Evolutionary conservation across 352 stramenopile species (phyloP).

Genomic region (Phytophthora cajani): DNA sequence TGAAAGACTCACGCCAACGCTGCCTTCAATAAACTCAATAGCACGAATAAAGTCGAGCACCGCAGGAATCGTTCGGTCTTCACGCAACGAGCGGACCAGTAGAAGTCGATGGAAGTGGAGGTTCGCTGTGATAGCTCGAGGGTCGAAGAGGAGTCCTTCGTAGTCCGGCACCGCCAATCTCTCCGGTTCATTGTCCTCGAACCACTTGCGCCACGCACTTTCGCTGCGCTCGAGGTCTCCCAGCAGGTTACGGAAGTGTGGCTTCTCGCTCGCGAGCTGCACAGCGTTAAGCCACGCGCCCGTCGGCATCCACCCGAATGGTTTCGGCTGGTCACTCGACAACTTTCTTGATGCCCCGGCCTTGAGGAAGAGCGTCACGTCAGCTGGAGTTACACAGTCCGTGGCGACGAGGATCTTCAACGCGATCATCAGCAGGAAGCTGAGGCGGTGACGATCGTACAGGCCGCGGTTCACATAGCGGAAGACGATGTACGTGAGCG

Average conservation of each 20-base stretch:
- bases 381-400: slow-evolving; percentile 55
- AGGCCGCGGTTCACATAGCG: slow-evolving; percentile 80
- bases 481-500: slow-evolving; percentile 84
- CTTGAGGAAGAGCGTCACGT: slow-evolving; percentile 80
- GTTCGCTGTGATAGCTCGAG: slow-evolving; percentile 64
- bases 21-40: slow-evolving; percentile 66
- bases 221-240: slow-evolving; percentile 77
- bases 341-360: slow-evolving; percentile 69
- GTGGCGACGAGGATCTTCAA: slow-evolving; percentile 81
- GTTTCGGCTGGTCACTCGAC: slow-evolving; percentile 72
- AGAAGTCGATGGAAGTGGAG: slow-evolving; percentile 77
- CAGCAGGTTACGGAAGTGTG: slow-evolving; percentile 66
- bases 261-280: slow-evolving; percentile 72
- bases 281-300: slow-evolving; percentile 75
- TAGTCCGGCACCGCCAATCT: slow-evolving; percentile 69
- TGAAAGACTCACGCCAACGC: slow-evolving; percentile 32
- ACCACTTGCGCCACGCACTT: slow-evolving; percentile 74
- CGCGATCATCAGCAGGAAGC: slow-evolving; percentile 72
- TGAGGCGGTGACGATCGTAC: slow-evolving; percentile 79
- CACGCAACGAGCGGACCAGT: slow-evolving; percentile 67
- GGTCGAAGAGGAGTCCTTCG: slow-evolving; percentile 69
- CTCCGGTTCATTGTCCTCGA: slow-evolving; percentile 84
- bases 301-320: slow-evolving; percentile 73
- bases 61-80: slow-evolving; percentile 80
- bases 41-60: slow-evolving; percentile 70